phyloP scores from a whole-genome alignment of 176 grass and related monocot genomes.

The Tillandsia leiboldiana region DNA sequence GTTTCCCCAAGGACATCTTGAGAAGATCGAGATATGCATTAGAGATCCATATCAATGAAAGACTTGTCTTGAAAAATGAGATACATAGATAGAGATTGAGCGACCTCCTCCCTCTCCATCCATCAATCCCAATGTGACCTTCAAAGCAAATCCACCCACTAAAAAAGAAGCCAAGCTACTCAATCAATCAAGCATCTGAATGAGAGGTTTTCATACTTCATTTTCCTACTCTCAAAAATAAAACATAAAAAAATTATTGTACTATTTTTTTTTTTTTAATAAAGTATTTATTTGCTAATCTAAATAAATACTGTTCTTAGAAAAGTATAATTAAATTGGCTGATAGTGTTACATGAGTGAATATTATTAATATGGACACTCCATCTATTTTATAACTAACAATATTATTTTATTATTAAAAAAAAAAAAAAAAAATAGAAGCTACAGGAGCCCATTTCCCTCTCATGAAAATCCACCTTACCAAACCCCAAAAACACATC shows the following conservation, averaged over 20 bases:
- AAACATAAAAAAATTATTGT: too few species aligned
- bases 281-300: too few species aligned
- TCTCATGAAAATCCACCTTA: slow-evolving; percentile 15
- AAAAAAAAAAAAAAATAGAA: neutral
- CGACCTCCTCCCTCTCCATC: slow-evolving; percentile 9
- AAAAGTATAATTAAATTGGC: too few species aligned
- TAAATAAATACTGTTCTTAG: too few species aligned
- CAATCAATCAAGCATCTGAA: too few species aligned
- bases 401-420: neutral
- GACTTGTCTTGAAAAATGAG: slow-evolving; percentile 23
- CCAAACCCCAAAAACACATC: slow-evolving; percentile 29
- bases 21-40: slow-evolving; percentile 9
- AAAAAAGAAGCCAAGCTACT: neutral
- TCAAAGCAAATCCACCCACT: too few species aligned
- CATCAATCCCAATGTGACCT: too few species aligned
- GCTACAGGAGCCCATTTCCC: neutral
- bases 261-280: neutral
- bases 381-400: too few species aligned
- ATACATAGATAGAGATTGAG: slow-evolving; percentile 1
- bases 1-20: slow-evolving; percentile 14
- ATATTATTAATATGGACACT: too few species aligned
- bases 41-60: slow-evolving; percentile 10
- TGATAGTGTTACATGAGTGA: too few species aligned
- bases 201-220: neutral
- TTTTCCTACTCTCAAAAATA: neutral